phyloP scores from a whole-genome alignment of 768 basidiomycete genomes.

The Mrakia hoshinonis region DNA sequence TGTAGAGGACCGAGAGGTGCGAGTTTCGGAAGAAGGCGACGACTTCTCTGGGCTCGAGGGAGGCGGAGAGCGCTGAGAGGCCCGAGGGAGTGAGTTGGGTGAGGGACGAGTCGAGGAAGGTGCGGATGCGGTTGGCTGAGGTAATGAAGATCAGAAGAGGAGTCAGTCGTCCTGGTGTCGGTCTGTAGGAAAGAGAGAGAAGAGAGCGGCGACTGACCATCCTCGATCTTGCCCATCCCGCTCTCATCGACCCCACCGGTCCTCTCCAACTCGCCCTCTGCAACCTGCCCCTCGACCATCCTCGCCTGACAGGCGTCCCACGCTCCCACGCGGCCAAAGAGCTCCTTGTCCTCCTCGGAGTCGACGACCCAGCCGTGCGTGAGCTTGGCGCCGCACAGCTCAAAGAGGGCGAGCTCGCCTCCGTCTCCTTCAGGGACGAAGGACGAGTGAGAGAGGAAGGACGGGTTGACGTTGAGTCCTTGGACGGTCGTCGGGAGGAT shows the following conservation, averaged over 20 bases:
- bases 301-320: constrained; percentile 17
- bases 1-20: constrained; percentile 80
- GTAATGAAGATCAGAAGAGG: too few species aligned
- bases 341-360: constrained; percentile 31
- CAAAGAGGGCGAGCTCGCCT: constrained; percentile 75
- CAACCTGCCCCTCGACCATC: constrained; percentile 14
- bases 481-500: constrained; percentile 69
- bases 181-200: not conserved
- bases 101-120: constrained; percentile 17
- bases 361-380: constrained; percentile 71
- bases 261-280: constrained; percentile 40
- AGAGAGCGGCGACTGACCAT: constrained; percentile 13
- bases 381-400: constrained; percentile 68
- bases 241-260: constrained; percentile 55
- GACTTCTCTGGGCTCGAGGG: constrained; percentile 23
- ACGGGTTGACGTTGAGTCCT: constrained; percentile 83
- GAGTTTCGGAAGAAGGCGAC: constrained; percentile 66
- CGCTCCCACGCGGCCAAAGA: constrained; percentile 28
- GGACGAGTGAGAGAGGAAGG: constrained; percentile 60
- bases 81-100: constrained; percentile 25
- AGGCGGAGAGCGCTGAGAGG: constrained; percentile 5
- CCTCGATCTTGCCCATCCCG: constrained; percentile 65
- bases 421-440: constrained; percentile 55
- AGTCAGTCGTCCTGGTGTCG: too few species aligned
- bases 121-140: constrained; percentile 12